Evolutionary conservation across 2,329 filamentous ascomycete species (phyloP).

Genomic region (Colletotrichum godetiae): DNA sequence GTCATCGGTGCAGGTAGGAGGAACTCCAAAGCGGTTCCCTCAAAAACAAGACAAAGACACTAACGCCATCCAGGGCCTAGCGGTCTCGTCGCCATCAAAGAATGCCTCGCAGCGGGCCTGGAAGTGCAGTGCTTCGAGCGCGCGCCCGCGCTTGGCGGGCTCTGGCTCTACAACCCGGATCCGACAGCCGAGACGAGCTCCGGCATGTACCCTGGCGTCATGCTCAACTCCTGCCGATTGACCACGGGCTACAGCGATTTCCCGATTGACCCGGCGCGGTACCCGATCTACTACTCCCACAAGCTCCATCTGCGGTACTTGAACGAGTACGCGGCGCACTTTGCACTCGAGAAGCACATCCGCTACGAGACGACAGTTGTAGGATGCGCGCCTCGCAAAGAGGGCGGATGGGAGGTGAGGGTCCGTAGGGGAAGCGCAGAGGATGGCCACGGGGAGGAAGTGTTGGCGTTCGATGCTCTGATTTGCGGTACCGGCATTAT

Average conservation of each 20-base stretch:
- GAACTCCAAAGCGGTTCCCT: not conserved
- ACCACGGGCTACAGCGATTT: constrained; percentile 53
- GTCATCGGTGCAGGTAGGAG: constrained; percentile 40
- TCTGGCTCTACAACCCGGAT: constrained; percentile 50
- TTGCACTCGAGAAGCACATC: constrained; percentile 47
- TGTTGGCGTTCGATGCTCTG: constrained; percentile 46
- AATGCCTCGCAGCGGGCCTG: constrained; percentile 50
- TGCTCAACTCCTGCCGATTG: constrained; percentile 51
- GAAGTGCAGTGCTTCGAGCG: constrained; percentile 49
- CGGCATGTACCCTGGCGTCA: constrained; percentile 48
- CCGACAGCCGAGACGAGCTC: constrained; percentile 42
- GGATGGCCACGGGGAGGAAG: constrained; percentile 33
- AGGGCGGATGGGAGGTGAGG: constrained; percentile 45
- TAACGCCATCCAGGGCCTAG: constrained; percentile 42
- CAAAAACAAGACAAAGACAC: not conserved
- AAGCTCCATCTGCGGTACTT: constrained; percentile 47
- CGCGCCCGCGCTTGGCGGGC: constrained; percentile 48
- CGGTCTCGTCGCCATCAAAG: constrained; percentile 50
- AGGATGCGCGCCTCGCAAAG: constrained; percentile 41
- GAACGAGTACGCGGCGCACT: constrained; percentile 50
- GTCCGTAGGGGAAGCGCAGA: constrained; percentile 35
- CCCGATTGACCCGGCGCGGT: constrained; percentile 50
- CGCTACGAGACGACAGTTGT: constrained; percentile 46
- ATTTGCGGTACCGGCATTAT: constrained; percentile 48
- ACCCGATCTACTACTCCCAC: constrained; percentile 51